phyloP scores from a whole-genome alignment of 73 alveolate species.

The Paramecium octaurelia region DNA sequence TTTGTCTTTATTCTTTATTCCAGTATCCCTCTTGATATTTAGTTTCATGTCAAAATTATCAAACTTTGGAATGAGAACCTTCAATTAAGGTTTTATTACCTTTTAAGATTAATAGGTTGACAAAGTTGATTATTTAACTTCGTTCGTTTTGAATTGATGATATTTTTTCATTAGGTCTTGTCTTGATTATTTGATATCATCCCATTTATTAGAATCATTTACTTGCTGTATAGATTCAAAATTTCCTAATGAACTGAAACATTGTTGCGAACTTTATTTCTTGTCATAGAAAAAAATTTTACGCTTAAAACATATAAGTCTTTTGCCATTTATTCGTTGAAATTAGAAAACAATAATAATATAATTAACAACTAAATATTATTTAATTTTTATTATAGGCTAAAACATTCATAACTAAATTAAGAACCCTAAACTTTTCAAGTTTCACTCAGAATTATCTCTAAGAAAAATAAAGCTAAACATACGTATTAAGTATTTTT shows the following conservation, averaged over 20 bases:
- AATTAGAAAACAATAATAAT: background rate
- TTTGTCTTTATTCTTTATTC: background rate
- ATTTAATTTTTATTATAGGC: background rate
- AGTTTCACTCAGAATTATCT: no score
- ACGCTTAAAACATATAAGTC: background rate
- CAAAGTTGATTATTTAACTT: background rate
- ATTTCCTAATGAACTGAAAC: background rate
- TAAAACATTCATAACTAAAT: background rate
- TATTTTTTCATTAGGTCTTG: background rate
- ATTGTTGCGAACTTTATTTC: background rate
- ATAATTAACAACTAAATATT: background rate
- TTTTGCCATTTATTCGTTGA: constrained; percentile 34
- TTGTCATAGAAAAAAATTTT: background rate
- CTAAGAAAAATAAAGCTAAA: no score
- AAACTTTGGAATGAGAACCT: background rate
- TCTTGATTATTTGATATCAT: background rate
- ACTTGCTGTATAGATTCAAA: background rate
- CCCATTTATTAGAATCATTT: constrained; percentile 8
- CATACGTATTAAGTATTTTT: no score
- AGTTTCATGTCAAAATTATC: background rate
- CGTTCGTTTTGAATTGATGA: background rate
- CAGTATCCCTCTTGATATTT: background rate
- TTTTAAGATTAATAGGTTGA: background rate
- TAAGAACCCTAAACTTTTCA: background rate
- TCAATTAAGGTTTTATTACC: background rate